Base-by-base conservation (phyloP, 2,329 filamentous ascomycete species). In the Tolypocladium endophyticum region DNA sequence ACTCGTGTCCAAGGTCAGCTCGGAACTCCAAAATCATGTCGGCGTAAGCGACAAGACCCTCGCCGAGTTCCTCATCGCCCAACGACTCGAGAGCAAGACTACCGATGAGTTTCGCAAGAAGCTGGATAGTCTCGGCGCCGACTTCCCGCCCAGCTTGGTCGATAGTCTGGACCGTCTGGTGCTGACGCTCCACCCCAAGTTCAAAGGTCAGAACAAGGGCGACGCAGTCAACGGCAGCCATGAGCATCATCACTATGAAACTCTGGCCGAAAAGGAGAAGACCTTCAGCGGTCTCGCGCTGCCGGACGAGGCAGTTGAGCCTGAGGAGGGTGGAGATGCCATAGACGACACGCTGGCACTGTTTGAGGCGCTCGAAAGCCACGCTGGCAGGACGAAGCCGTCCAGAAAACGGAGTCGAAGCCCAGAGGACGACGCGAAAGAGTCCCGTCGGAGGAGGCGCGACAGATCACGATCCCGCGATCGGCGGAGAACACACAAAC, bases 321-420 rank as follows among this genome's bases (percentile, higher is more conserved):
- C 72, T 33, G 70, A 74, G 35, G 67, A 67, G 11, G 70, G 72
- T 54, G 77, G 76, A 1, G 88, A 90, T 70, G 89, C 85, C 25
- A 88, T 97, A 69, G 94, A 97, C 69, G 92, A 99, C 73, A 96
- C 94, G 0, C 85, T 99, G 67, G 92, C 92, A 0, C 81, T 96
- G 68, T 74, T 99, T n/a, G 94, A 97, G 72, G 88, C 87, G 0
- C 76, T 97, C 45, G 92, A 92, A 63, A 82, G 84, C 9, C 91
- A 88, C 68, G 77, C 79, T 18, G 79, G 76, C 65, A 78, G 78
- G 61, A 79, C 77, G 60, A 78, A 75, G 66, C 69, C 71, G 1
- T 71, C 77, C 58, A 76, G 80, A 61, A 86, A 86, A 70, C 79
- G 86, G 60, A 87, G 80, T 68, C 79, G 80, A 65, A 87, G 82